phyloP scores from a whole-genome alignment of 495 filamentous ascomycete species.

The Neurospora sp. region DNA sequence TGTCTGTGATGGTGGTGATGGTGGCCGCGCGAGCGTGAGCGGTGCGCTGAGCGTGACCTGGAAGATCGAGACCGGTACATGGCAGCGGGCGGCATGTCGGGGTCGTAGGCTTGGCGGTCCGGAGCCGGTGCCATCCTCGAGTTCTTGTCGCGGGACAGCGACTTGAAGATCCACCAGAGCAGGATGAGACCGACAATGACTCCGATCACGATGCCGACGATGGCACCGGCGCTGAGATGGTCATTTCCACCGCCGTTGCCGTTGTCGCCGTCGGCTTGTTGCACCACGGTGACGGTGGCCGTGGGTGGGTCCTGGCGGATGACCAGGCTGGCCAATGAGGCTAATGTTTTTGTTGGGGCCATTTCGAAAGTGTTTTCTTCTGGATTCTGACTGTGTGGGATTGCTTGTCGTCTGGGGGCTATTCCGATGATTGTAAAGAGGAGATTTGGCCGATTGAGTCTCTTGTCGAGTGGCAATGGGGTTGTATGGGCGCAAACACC shows the following conservation, averaged over 20 bases:
- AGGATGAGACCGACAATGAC: constrained; percentile 17
- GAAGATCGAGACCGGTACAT: constrained; percentile 5
- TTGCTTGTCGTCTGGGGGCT: neutral
- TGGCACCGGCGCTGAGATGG: constrained; percentile 13
- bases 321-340: constrained; percentile 1
- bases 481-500: neutral
- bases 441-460: neutral
- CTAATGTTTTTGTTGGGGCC: constrained; percentile 18
- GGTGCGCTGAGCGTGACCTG: neutral
- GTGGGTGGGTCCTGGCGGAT: constrained; percentile 6
- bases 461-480: neutral
- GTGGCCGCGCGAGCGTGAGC: neutral
- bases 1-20: neutral
- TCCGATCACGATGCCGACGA: constrained; percentile 23
- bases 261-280: neutral
- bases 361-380: neutral
- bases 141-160: constrained; percentile 1
- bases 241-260: neutral
- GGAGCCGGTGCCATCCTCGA: constrained; percentile 2
- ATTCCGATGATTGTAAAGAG: neutral
- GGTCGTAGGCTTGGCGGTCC: constrained; percentile 19
- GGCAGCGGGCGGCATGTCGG: constrained; percentile 7
- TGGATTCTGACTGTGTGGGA: neutral
- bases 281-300: constrained; percentile 10
- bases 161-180: constrained; percentile 14